Percentiles rank a stretch among this genome's conserved stretches.
These are phyloP conservation scores for Maudiozyma humilis DNA, from an alignment of 1,139 yeast species.

Conservation along the genomic window DNA sequence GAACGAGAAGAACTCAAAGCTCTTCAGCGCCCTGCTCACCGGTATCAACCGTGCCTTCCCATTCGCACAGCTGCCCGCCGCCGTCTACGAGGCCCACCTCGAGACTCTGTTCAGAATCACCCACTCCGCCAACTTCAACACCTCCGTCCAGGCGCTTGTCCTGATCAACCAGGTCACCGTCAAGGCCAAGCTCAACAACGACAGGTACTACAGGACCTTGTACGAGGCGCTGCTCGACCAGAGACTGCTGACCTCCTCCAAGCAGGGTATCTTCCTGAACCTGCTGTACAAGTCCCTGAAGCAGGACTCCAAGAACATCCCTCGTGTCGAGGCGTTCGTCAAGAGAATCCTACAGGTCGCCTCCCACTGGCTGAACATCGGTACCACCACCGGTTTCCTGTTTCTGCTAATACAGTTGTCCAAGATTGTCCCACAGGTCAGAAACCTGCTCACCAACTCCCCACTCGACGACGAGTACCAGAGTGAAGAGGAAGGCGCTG, in stretches of 20 bases:
- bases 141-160: slow-evolving; percentile 86
- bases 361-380: slow-evolving; percentile 77
- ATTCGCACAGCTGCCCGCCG: slow-evolving; percentile 68
- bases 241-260: slow-evolving; percentile 73
- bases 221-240: slow-evolving; percentile 87
- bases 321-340: slow-evolving; percentile 79
- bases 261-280: slow-evolving; percentile 83
- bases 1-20: slow-evolving; percentile 77
- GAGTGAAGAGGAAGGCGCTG: slow-evolving; percentile 31
- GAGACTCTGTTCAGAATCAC: slow-evolving; percentile 83
- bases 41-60: slow-evolving; percentile 97
- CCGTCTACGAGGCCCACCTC: slow-evolving; percentile 67
- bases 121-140: slow-evolving; percentile 88
- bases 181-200: slow-evolving; percentile 49
- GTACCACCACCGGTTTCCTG: slow-evolving; percentile 86
- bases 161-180: slow-evolving; percentile 69
- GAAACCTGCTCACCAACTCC: slow-evolving; percentile 41
- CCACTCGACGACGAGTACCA: slow-evolving; percentile 34
- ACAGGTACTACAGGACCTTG: slow-evolving; percentile 78
- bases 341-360: slow-evolving; percentile 85
- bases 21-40: slow-evolving; percentile 84
- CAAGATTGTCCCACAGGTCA: slow-evolving; percentile 42
- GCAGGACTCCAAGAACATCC: slow-evolving; percentile 48
- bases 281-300: slow-evolving; percentile 76
- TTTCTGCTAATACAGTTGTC: slow-evolving; percentile 65